Conservation (phyloP, 2,329 filamentous ascomycete genomes). For the Onygenales sp. region DNA sequence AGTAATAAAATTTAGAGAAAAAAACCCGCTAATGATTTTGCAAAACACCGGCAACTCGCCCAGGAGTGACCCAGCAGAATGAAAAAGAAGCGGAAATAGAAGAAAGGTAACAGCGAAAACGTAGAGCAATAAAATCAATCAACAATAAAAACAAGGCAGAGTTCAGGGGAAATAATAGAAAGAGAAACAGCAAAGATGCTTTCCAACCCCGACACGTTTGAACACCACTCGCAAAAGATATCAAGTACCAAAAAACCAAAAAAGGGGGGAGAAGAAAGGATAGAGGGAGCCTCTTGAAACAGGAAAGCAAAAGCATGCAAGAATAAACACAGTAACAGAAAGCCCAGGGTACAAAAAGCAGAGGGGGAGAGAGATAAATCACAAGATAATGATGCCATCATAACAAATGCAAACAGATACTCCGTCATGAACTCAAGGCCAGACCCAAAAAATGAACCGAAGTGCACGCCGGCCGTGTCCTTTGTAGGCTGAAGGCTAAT, state of each 20-base stretch:
- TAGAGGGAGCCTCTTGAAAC: conserved; percentile 14
- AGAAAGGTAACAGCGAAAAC: neutral
- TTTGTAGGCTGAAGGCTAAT: conserved; percentile 1
- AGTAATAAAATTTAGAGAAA: too few species aligned
- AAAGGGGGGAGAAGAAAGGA: conserved; percentile 8
- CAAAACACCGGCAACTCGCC: neutral
- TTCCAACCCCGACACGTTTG: conserved; percentile 8
- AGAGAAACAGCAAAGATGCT: conserved; percentile 6
- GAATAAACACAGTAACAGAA: conserved; percentile 12
- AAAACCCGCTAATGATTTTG: too few species aligned
- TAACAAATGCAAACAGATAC: conserved; percentile 26
- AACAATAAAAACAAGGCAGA: conserved; percentile 1
- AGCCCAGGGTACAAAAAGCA: conserved; percentile 14
- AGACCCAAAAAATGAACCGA: conserved; percentile 11
- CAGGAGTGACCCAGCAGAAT: neutral
- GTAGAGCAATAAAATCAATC: neutral
- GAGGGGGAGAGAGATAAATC: conserved; percentile 25
- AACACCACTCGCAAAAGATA: conserved; percentile 6
- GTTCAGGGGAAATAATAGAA: conserved; percentile 5
- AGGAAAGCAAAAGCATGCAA: conserved; percentile 8
- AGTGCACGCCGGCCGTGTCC: conserved; percentile 10
- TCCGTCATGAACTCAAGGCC: conserved; percentile 11
- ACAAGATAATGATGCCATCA: conserved; percentile 25
- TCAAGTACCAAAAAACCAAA: neutral
- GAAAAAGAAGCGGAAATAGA: neutral